These are phyloP conservation scores for Xerocomus potaroensis DNA, from an alignment of 768 basidiomycete species.

Conservation along the genomic window DNA sequence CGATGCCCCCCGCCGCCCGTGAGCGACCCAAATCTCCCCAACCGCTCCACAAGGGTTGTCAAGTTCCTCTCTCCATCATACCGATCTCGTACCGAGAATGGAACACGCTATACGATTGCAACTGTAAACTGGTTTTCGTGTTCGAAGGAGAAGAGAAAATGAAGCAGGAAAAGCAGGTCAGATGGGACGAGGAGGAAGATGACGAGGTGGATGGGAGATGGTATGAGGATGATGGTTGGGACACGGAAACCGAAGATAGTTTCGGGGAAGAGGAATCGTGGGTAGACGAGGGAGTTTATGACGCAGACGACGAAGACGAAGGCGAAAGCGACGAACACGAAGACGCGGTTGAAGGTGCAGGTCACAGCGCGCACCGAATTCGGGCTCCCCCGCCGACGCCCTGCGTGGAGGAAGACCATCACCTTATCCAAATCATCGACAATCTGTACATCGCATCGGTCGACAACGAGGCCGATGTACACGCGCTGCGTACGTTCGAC, in stretches of 20 bases:
- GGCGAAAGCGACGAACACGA: neutral
- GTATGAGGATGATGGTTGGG: neutral
- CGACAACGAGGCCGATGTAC: constrained; percentile 9
- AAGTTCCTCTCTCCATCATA: constrained; percentile 1
- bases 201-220: neutral
- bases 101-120: neutral
- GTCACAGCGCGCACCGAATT: no score
- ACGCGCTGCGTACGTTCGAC: constrained; percentile 8
- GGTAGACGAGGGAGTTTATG: neutral
- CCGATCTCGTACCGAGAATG: constrained; percentile 7
- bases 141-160: constrained; percentile 1
- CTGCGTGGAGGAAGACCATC: neutral
- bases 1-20: no score
- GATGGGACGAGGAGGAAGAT: neutral
- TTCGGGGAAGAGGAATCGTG: neutral
- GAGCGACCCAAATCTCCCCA: neutral
- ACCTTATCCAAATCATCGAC: constrained; percentile 9
- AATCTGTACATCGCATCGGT: constrained; percentile 20
- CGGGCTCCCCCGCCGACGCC: neutral
- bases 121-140: neutral
- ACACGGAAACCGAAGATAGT: neutral
- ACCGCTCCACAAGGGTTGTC: constrained; percentile 10
- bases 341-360: no score
- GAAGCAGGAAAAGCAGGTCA: neutral
- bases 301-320: neutral